These are phyloP conservation scores for Circinella minor DNA, from an alignment of 371 early-diverging fungal species.

Conservation along the genomic window DNA sequence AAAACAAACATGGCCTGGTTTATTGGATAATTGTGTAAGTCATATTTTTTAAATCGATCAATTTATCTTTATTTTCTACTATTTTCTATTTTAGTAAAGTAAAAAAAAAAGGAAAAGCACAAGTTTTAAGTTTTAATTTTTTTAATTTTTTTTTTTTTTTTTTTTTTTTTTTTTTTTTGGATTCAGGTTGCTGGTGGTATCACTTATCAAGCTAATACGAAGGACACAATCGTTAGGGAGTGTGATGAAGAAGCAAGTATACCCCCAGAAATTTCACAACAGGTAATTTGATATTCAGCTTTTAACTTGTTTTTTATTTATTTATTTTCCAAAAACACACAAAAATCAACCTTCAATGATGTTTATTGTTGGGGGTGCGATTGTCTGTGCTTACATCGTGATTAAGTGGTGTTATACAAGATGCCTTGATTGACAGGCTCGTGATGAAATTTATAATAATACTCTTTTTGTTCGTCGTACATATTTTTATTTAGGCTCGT, in stretches of 20 bases:
- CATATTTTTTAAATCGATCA: no score
- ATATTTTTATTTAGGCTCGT: constrained; percentile 32
- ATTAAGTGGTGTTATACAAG: neutral
- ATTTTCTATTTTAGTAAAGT: neutral
- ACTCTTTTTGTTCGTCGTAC: no score
- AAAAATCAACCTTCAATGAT: neutral
- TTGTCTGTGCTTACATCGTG: no score
- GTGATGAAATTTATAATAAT: neutral
- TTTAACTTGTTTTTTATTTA: neutral
- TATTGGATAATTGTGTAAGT: constrained; percentile 84
- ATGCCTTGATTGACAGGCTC: constrained; percentile 1
- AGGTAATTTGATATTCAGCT: constrained; percentile 6
- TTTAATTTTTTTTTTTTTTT: no score
- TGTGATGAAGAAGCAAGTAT: constrained; percentile 91
- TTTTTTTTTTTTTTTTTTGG: neutral
- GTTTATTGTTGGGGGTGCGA: neutral
- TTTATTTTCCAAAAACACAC: neutral
- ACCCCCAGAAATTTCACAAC: constrained; percentile 50
- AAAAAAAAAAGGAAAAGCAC: neutral
- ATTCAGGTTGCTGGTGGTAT: constrained; percentile 83
- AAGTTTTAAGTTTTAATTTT: no score
- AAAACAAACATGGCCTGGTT: constrained; percentile 89
- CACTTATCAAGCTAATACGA: constrained; percentile 62
- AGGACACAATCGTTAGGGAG: constrained; percentile 81
- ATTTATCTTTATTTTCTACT: neutral